Conservation (phyloP, 1,284 basidiomycete genomes). For the Apiotrichum mycotoxinovorans region DNA sequence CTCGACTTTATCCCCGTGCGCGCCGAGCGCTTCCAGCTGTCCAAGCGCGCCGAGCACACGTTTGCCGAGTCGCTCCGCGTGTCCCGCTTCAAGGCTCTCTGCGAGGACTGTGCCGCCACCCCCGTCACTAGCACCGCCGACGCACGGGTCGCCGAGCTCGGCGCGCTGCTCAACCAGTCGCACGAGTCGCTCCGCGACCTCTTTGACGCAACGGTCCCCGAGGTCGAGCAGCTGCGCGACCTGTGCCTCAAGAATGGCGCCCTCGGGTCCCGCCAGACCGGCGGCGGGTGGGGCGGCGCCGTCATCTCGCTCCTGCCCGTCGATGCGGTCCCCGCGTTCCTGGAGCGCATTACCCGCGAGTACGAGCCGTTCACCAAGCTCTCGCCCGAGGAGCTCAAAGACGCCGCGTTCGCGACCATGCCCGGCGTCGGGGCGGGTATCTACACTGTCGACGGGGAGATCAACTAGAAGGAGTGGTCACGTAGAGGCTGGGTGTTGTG, state of each 20-base stretch:
- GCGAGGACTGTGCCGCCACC: slow-evolving; percentile 54
- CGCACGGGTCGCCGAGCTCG: slow-evolving; percentile 52
- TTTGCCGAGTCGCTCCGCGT: slow-evolving; percentile 73
- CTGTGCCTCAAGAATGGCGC: slow-evolving; percentile 65
- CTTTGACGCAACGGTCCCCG: slow-evolving; percentile 74
- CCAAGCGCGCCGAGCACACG: slow-evolving; percentile 73
- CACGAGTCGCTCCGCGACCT: slow-evolving; percentile 65
- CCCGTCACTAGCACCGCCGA: slow-evolving; percentile 19
- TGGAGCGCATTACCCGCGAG: slow-evolving; percentile 58
- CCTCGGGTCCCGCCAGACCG: slow-evolving; percentile 59
- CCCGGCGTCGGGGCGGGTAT: slow-evolving; percentile 77
- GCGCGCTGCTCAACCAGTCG: slow-evolving; percentile 70
- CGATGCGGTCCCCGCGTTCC: slow-evolving; percentile 64
- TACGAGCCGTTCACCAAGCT: slow-evolving; percentile 65
- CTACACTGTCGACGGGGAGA: slow-evolving; percentile 38
- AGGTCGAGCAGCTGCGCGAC: slow-evolving; percentile 65
- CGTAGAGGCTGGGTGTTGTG: too few relatives aligned
- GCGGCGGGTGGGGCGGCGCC: slow-evolving; percentile 88
- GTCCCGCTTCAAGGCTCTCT: slow-evolving; percentile 65
- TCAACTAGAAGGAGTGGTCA: too few relatives aligned
- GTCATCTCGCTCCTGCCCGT: slow-evolving; percentile 76
- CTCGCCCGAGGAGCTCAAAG: slow-evolving; percentile 59
- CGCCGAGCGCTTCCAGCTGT: slow-evolving; percentile 70
- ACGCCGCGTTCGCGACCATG: slow-evolving; percentile 77
- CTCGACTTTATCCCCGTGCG: slow-evolving; percentile 70